Conservation (phyloP, 306 rosid genomes). For the Lotus japonicus region DNA sequence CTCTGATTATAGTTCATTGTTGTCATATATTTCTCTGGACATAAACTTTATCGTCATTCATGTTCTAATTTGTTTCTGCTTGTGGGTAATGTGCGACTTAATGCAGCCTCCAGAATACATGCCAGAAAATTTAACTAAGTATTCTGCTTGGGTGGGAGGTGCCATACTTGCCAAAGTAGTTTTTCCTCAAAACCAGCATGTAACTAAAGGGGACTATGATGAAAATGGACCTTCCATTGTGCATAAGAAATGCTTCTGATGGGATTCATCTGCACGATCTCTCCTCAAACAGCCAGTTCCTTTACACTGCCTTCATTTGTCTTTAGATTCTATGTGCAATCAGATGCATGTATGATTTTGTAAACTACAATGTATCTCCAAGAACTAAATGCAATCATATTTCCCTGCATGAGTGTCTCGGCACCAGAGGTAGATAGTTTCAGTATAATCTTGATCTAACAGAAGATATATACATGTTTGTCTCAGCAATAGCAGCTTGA, state of each 20-base stretch:
- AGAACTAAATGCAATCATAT: conserved; percentile 2
- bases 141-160: conserved; percentile 99
- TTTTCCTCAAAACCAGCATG: conserved; percentile 94
- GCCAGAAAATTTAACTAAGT: conserved; percentile 59
- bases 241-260: conserved; percentile 85
- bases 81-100: background rate
- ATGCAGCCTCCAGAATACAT: conserved; percentile 67
- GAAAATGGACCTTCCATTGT: conserved; percentile 96
- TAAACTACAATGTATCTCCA: background rate
- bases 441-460: background rate
- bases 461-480: background rate
- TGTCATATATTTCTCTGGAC: background rate
- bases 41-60: background rate
- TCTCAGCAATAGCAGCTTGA: no score
- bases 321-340: conserved; percentile 18
- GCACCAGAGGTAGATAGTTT: background rate
- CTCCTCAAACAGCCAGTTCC: conserved; percentile 1
- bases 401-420: background rate
- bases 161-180: conserved; percentile 99
- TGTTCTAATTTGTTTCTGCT: conserved; percentile 2
- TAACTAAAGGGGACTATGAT: conserved; percentile 92
- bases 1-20: background rate
- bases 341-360: background rate
- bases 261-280: background rate
- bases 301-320: conserved; percentile 10